Evolutionary conservation across 768 basidiomycete genomes (phyloP), one percentile per base, ranked within the genome.

Genomic region (Podaxis carcinomalis): DNA sequence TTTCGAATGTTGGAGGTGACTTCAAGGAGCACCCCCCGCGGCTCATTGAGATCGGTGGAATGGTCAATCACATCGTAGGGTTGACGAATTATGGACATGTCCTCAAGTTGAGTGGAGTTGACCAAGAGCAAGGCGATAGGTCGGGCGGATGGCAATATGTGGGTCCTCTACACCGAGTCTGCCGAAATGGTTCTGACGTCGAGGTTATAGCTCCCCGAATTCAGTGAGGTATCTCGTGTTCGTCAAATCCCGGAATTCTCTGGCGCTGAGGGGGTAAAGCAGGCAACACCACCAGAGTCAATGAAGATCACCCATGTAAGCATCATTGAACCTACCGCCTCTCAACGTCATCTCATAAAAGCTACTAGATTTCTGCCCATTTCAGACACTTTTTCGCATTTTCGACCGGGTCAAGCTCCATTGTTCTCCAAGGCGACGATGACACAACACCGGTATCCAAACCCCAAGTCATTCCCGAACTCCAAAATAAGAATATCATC

Each of bases 61-160:
- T 93, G 63, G 86, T 92, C 57, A 77, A 79, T 51, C 81, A 85
- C 65, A 70, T 97, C 27, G 74, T 96, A 61, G 95, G 89, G 11
- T 74, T 98, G 66, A 95, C 93, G 13, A 86, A 89, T 67, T 74
- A 81, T 37, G 92, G 92, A 0, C 89, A 92, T 68, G 89, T 95
- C 52, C 74, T 92, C 63, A 85, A 85, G 67, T 86, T 85, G 66
- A 74, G 77, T 16, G 64, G 76, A 35, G 77, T 86, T 40, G 72
- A 73, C 1, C 71, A 73, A 47, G 83, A 85, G 64, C 68, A 66
- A 1, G 70, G 67, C 21, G 73, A 70, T 49, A 61, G 65, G 40
- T 69, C 63, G 37, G 82, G 83, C 32, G 68, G 68, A 14, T 90
- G 92, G 93, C 74, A 82, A 82, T 93, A 92, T 72, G 92, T 91